Evolutionary conservation across 768 basidiomycete genomes (phyloP).

Genomic region (Mycena haematopus): DNA sequence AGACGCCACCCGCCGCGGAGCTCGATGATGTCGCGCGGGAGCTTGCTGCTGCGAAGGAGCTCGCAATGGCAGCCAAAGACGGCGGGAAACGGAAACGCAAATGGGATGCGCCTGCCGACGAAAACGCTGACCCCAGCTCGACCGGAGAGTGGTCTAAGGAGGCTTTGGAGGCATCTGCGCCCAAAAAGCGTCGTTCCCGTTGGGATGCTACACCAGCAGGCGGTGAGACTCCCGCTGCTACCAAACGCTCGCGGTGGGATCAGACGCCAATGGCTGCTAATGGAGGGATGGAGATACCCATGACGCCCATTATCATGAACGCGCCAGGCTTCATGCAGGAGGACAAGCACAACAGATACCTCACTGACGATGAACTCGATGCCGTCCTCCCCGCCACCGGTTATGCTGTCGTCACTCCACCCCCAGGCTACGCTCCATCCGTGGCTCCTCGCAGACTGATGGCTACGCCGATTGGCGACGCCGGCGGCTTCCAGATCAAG

Average conservation of each 20-base stretch:
- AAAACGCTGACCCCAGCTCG: slow-evolving; percentile 65
- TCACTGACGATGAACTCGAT: slow-evolving; percentile 95
- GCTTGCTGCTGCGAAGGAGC: slow-evolving; percentile 61
- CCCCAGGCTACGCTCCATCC: slow-evolving; percentile 89
- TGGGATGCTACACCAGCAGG: slow-evolving; percentile 92
- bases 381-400: slow-evolving; percentile 85
- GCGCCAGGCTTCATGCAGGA: slow-evolving; percentile 87
- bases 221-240: slow-evolving; percentile 60
- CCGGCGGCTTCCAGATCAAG: slow-evolving; percentile 95
- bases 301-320: slow-evolving; percentile 87
- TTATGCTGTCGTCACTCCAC: slow-evolving; percentile 92
- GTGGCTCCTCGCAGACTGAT: slow-evolving; percentile 67
- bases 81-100: slow-evolving; percentile 77
- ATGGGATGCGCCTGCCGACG: slow-evolving; percentile 76
- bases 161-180: slow-evolving; percentile 72
- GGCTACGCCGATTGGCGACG: slow-evolving; percentile 59
- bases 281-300: slow-evolving; percentile 59
- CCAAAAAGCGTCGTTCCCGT: slow-evolving; percentile 92
- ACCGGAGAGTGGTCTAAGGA: slow-evolving; percentile 80
- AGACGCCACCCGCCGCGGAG: slow-evolving; percentile 86
- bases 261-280: slow-evolving; percentile 77
- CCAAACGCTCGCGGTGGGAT: slow-evolving; percentile 94
- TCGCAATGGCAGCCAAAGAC: slow-evolving; percentile 40
- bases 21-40: slow-evolving; percentile 76
- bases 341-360: slow-evolving; percentile 95